Conservation (phyloP, 257 asterid species). For the Eustoma russellianum region DNA sequence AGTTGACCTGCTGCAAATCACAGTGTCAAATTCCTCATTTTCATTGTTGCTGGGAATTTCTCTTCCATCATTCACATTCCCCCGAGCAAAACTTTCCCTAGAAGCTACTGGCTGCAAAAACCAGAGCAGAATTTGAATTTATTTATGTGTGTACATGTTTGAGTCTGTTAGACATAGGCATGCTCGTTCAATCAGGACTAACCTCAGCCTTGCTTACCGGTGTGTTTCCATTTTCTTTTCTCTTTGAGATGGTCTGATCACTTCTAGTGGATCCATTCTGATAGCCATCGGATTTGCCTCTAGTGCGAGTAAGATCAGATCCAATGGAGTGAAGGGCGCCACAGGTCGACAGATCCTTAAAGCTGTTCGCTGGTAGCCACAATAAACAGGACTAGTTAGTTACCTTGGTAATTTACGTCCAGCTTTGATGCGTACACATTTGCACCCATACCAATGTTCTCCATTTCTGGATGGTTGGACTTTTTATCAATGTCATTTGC, state of each 20-base stretch:
- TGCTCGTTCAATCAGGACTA: background rate
- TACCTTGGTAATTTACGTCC: background rate
- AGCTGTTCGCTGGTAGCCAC: constrained; percentile 29
- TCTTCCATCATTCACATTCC: constrained; percentile 34
- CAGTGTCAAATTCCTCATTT: constrained; percentile 29
- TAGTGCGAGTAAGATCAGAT: constrained; percentile 74
- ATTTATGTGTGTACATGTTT: no score
- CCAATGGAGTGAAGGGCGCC: constrained; percentile 89
- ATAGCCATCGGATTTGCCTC: constrained; percentile 36
- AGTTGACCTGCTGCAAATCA: constrained; percentile 43
- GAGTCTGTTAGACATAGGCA: no score
- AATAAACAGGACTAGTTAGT: background rate
- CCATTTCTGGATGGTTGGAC: constrained; percentile 25
- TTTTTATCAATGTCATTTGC: constrained; percentile 30
- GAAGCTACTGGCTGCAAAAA: constrained; percentile 67
- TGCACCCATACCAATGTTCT: constrained; percentile 24
- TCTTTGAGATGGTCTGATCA: constrained; percentile 38
- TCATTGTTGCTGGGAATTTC: constrained; percentile 18
- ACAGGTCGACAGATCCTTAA: constrained; percentile 72
- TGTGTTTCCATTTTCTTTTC: constrained; percentile 44
- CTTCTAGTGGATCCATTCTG: constrained; percentile 39
- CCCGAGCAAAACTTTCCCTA: constrained; percentile 67
- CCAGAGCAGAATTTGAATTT: background rate
- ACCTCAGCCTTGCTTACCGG: constrained; percentile 80
- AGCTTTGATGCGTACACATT: background rate